Percentiles rank a stretch among this genome's conserved stretches.
Evolutionary conservation across 1,284 basidiomycete species (phyloP).

Genomic region (Vanrija sp.): DNA sequence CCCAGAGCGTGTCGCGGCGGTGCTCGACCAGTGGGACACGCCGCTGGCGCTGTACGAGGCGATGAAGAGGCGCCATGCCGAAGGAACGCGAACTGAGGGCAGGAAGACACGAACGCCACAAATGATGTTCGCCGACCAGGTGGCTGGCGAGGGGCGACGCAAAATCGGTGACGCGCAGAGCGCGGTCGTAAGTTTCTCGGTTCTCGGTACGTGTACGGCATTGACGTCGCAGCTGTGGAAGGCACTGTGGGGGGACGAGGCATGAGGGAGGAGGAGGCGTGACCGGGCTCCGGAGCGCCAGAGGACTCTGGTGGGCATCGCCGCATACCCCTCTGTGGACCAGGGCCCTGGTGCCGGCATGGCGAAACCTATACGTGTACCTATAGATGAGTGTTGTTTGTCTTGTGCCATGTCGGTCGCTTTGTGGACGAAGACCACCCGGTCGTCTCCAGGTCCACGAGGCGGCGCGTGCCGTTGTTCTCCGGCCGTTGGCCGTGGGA

Average conservation of each 20-base stretch:
- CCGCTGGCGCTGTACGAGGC: conserved; percentile 49
- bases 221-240: neutral
- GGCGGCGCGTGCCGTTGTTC: too few relatives aligned
- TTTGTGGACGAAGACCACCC: too few relatives aligned
- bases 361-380: too few relatives aligned
- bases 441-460: too few relatives aligned
- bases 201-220: neutral
- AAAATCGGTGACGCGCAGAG: conserved; percentile 50
- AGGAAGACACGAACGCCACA: conserved; percentile 10
- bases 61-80: conserved; percentile 23
- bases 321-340: too few relatives aligned
- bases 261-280: too few relatives aligned
- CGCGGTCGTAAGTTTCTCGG: conserved; percentile 42
- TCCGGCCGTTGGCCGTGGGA: too few relatives aligned
- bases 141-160: conserved; percentile 44
- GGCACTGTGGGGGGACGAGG: neutral
- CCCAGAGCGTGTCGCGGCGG: conserved; percentile 52
- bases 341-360: too few relatives aligned
- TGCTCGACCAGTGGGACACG: conserved; percentile 53
- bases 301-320: too few relatives aligned
- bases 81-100: conserved; percentile 14
- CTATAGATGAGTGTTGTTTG: too few relatives aligned
- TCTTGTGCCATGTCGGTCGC: too few relatives aligned
- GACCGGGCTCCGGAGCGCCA: too few relatives aligned
- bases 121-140: conserved; percentile 44